A percentile compares a stretch with the other conserved stretches of the same genome.
phyloP scores from a whole-genome alignment of 495 filamentous ascomycete genomes.

The Coniosporium apollinis region DNA sequence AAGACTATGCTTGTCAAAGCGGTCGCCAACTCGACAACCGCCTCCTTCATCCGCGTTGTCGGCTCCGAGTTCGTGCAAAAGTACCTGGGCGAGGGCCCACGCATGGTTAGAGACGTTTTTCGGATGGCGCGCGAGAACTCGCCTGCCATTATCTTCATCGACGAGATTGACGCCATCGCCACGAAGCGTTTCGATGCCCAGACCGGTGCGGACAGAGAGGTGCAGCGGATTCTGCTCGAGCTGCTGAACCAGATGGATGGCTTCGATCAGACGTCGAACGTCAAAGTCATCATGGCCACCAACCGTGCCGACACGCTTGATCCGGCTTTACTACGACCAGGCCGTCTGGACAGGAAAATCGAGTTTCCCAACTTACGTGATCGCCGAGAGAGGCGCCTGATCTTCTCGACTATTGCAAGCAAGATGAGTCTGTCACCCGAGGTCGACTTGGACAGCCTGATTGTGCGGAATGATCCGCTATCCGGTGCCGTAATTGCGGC shows the following conservation, averaged over 20 bases:
- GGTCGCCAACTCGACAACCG: slow-evolving; percentile 93
- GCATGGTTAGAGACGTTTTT: slow-evolving; percentile 99
- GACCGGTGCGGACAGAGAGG: slow-evolving; percentile 91
- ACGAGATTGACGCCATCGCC: slow-evolving; percentile 97
- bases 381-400: slow-evolving; percentile 80
- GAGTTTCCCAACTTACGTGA: slow-evolving; percentile 89
- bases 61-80: slow-evolving; percentile 98
- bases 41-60: slow-evolving; percentile 95
- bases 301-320: slow-evolving; percentile 96
- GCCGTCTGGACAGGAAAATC: slow-evolving; percentile 93
- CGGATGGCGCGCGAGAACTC: slow-evolving; percentile 97
- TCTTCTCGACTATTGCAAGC: slow-evolving; percentile 86
- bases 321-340: slow-evolving; percentile 82
- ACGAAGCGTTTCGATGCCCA: slow-evolving; percentile 98
- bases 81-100: slow-evolving; percentile 90
- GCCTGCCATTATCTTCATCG: slow-evolving; percentile 97
- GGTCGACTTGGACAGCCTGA: slow-evolving; percentile 87
- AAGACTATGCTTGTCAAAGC: slow-evolving; percentile 99
- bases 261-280: slow-evolving; percentile 95
- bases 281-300: slow-evolving; percentile 99
- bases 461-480: slow-evolving; percentile 88
- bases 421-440: slow-evolving; percentile 96
- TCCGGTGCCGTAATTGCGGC: slow-evolving; percentile 93
- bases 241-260: slow-evolving; percentile 99
- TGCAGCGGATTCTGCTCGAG: slow-evolving; percentile 93